Evolutionary conservation across 1,139 yeast species (phyloP), one percentile per base, ranked within the genome.

Genomic region (Blastobotrys buckinghamii): DNA sequence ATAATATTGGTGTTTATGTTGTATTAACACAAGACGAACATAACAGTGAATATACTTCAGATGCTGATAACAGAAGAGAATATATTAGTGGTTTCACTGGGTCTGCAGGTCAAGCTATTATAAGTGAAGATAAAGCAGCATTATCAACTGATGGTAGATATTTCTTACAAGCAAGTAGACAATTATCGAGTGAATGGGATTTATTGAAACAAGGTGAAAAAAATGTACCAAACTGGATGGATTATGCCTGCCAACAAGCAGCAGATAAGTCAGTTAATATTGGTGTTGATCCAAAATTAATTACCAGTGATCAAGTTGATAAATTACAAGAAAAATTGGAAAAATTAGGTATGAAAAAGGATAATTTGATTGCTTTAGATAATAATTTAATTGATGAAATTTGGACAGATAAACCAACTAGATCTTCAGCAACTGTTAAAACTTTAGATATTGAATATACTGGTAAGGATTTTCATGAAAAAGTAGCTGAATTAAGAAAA

Each of bases 141-240:
- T 74, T 94, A 57, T 82, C 95, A 10, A 94, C 98, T 0, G 98
- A 94, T 67, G 97, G 97, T 12, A 76, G 98, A 57, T 94, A 94
- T 69, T 94, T 89, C 65, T 78, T 81, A 56, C 98, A 94, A 68
- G 98, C 98, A 1, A 70, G 78, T 26, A 80, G 84, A 62, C 96
- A 94, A 68, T 75, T 94, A 55, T 97, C 88, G 64, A 44, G 57
- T 20, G 86, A 87, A 68, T 94, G 98, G 98, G 65, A 74, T 12
- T 73, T 94, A 55, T 74, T 94, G 59, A 89, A 82, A 64, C 94
- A 84, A 64, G 96, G 95, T 13, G 74, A 79, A 13, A 75, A 76
- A 48, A 86, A 80, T 54, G 82, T 81, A 51, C 82, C 85, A 30
- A 72, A 89, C 2, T 92, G 98, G 98, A 84, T 84, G 63, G 84